These are phyloP conservation scores for Talaromyces stipitatus DNA, from an alignment of 495 filamentous ascomycete genomes.

Conservation along the genomic window DNA sequence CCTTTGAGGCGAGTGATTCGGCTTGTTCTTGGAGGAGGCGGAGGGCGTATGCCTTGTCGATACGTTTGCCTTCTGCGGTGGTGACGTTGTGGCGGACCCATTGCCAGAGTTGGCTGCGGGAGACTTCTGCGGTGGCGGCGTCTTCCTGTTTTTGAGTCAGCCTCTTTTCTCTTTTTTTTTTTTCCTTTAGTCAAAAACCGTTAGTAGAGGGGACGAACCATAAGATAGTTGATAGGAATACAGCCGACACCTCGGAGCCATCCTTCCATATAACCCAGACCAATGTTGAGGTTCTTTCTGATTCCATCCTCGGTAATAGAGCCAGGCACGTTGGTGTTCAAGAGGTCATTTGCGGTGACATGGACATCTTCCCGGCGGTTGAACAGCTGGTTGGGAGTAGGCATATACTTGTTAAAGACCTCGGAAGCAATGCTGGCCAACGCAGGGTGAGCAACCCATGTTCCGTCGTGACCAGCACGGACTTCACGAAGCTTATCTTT, in stretches of 20 bases:
- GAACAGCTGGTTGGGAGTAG: conserved; percentile 95
- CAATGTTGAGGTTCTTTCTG: conserved; percentile 96
- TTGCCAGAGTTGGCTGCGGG: conserved; percentile 89
- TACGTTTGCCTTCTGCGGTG: conserved; percentile 83
- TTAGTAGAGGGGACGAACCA: conserved; percentile 41
- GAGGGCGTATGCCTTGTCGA: conserved; percentile 86
- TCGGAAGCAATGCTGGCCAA: conserved; percentile 83
- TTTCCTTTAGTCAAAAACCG: neutral
- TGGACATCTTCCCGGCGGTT: conserved; percentile 82
- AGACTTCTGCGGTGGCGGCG: conserved; percentile 94
- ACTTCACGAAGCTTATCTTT: conserved; percentile 97
- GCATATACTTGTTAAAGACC: conserved; percentile 98
- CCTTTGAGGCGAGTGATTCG: conserved; percentile 64
- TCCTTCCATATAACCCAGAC: conserved; percentile 96
- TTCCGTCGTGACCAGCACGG: conserved; percentile 89
- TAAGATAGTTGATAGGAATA: conserved; percentile 97
- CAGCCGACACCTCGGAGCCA: conserved; percentile 94
- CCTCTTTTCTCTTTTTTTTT: too few relatives aligned
- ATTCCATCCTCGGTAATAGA: conserved; percentile 93
- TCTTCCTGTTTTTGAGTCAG: conserved; percentile 58
- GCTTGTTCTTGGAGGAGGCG: conserved; percentile 83
- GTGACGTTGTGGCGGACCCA: conserved; percentile 82
- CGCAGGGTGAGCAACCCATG: conserved; percentile 96
- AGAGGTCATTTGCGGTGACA: conserved; percentile 79
- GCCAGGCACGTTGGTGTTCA: conserved; percentile 98